These are phyloP conservation scores for Eucalyptus urophylla DNA, from an alignment of 345 rosid species.

Conservation along the genomic window DNA sequence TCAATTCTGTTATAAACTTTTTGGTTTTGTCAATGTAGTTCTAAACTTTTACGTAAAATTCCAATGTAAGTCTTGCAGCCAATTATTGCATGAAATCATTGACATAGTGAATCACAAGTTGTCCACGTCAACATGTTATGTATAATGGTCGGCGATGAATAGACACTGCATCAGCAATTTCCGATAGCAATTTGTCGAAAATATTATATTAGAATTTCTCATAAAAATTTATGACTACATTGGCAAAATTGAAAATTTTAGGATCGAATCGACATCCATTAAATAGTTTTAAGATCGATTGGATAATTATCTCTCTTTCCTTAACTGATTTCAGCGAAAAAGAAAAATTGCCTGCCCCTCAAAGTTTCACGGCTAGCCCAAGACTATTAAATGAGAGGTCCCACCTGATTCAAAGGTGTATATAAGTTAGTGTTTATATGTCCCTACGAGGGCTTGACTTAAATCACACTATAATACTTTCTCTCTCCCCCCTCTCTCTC, in stretches of 20 bases:
- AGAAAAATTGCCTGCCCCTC: background rate
- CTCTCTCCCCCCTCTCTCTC: background rate
- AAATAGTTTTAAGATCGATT: background rate
- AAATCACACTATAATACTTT: background rate
- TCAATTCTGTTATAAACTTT: background rate
- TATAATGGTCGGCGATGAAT: background rate
- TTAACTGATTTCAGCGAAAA: background rate
- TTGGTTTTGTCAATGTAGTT: background rate
- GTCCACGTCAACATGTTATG: background rate
- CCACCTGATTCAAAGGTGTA: background rate
- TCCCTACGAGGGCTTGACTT: background rate
- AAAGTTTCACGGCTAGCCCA: background rate
- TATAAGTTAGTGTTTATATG: background rate
- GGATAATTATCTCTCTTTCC: background rate
- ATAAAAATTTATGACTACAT: background rate
- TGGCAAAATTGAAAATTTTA: background rate
- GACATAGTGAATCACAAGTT: background rate
- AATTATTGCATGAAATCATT: background rate
- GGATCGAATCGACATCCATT: background rate
- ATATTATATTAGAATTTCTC: background rate
- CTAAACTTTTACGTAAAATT: background rate
- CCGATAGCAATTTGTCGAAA: background rate
- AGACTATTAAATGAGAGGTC: background rate
- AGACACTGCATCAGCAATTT: background rate
- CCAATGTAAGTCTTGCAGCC: background rate